Evolutionary conservation across 257 asterid species (phyloP), one percentile per base, ranked within the genome.

Genomic region (Solanum sejunctum): DNA sequence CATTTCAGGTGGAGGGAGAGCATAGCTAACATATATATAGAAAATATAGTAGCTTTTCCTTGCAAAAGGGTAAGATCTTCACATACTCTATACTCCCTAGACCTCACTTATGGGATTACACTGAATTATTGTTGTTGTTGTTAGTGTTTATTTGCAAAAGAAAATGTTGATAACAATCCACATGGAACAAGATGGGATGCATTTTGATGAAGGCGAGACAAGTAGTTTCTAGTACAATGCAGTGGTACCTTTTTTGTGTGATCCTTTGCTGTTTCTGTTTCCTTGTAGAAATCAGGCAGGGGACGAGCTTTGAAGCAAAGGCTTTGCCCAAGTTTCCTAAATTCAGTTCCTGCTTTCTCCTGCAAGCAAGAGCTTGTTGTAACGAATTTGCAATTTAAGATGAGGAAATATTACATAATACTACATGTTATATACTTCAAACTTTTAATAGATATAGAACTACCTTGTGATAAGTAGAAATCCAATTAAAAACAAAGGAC

Each of bases 231-330:
- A 52, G 56, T 60, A 41, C n/a, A 4, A 60, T 78, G 83, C 10
- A 1, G 83, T 16, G 11, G 12, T 88, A 91, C 96, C 93, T 91
- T 90, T 60, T 88, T 87, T 71, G 80, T 69, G 49, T 85, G 92
- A 54, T 51, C 63, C 84, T 85, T 90, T 77, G 89, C 87, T 64
- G 88, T 67, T 86, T 92, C 93, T 81, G 88, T 79, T 79, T 93
- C 94, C 89, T 92, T 94, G 91, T 93, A 88, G 80, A 94, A 95
- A 47, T 93, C 91, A 28, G 97, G 96, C 85, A 91, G 89, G 49
- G 97, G 95, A 3, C 94, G 92, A 84, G 97, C 93, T 91, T 93
- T 95, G 91, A 95, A 95, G 92, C 98, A 97, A 49, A 94, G 89
- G 88, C 92, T 91, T 72, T 90, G 93, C 36, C 97, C 79, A 82